A percentile compares a stretch with the other conserved stretches of the same genome.
Evolutionary conservation across 257 asterid genomes (phyloP).

Genomic region (Prunella vulgaris): DNA sequence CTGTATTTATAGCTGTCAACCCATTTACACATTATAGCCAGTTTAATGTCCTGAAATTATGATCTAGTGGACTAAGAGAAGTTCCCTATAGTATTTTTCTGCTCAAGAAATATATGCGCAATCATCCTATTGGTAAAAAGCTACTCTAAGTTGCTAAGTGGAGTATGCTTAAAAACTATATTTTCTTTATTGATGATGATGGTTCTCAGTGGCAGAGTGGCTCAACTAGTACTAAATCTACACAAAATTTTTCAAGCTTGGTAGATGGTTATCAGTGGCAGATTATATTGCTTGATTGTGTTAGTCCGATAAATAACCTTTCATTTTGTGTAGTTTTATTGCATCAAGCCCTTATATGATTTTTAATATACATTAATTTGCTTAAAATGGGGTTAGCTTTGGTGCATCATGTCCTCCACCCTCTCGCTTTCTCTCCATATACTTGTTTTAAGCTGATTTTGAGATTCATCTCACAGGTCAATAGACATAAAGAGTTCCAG

Average conservation of each 20-base stretch:
- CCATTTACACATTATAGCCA: no score
- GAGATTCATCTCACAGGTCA: slow-evolving; percentile 46
- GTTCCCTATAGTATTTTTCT: background rate
- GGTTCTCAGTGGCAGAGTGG: background rate
- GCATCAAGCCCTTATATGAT: background rate
- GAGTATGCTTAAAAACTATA: background rate
- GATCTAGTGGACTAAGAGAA: background rate
- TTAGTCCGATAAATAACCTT: background rate
- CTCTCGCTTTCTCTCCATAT: no score
- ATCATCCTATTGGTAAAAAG: background rate
- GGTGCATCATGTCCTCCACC: background rate
- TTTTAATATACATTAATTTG: background rate
- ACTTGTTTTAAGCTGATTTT: slow-evolving; percentile 21
- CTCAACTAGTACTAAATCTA: background rate
- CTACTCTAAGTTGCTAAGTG: background rate
- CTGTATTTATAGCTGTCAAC: background rate
- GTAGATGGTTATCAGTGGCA: background rate
- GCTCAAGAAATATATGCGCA: background rate
- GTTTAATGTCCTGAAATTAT: background rate
- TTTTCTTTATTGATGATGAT: background rate
- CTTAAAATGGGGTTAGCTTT: background rate
- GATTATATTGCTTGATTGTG: background rate
- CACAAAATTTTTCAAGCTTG: background rate
- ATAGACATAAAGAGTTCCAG: slow-evolving; percentile 57
- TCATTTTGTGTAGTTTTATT: background rate